Conservation (phyloP, 108 stramenopile species). For the Heterococcus sp. region DNA sequence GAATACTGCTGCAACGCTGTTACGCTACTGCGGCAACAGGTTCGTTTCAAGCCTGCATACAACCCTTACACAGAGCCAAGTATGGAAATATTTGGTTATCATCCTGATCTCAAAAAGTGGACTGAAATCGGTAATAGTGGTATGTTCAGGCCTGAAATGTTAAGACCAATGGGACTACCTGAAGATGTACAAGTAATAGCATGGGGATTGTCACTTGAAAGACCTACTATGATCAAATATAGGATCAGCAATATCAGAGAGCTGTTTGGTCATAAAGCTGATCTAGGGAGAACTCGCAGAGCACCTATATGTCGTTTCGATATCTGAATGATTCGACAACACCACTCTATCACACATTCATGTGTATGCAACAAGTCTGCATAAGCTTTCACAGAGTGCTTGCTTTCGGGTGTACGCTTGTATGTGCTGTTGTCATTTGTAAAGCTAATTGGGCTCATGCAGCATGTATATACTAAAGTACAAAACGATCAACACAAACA, state of each 20-base stretch:
- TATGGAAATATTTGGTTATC: constrained; percentile 99
- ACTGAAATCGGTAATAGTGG: constrained; percentile 91
- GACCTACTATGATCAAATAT: constrained; percentile 99
- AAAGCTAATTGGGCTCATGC: background rate
- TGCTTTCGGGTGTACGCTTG: background rate
- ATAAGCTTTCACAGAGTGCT: background rate
- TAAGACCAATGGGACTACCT: constrained; percentile 98
- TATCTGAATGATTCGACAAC: background rate
- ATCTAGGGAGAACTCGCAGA: constrained; percentile 81
- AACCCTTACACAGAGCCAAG: constrained; percentile 99
- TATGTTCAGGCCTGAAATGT: constrained; percentile 99
- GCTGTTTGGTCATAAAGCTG: constrained; percentile 99
- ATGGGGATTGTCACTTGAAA: constrained; percentile 95
- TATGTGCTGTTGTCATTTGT: background rate
- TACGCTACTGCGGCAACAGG: constrained; percentile 46
- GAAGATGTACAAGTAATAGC: constrained; percentile 98
- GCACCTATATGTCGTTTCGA: constrained; percentile 91
- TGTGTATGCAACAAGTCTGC: background rate
- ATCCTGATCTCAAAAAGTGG: constrained; percentile 99
- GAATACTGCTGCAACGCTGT: too few relatives aligned
- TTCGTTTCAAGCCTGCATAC: constrained; percentile 99
- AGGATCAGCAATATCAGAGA: constrained; percentile 97
- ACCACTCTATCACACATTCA: background rate
- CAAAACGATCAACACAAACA: too few relatives aligned
- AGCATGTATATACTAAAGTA: too few relatives aligned